phyloP scores from a whole-genome alignment of 176 grass and related monocot species.

The Themeda triandra region DNA sequence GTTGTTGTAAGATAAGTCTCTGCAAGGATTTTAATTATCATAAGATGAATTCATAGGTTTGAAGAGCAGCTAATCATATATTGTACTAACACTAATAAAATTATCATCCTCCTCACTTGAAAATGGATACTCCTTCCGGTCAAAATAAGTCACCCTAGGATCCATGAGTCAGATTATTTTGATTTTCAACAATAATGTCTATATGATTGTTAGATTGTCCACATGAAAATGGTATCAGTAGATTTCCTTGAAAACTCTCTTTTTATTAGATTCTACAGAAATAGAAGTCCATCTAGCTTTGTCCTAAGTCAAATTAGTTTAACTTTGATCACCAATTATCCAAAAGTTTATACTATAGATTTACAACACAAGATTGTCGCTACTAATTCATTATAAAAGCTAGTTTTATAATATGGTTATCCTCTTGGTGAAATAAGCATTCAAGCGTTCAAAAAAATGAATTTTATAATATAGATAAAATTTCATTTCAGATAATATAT shows the following conservation, averaged over 20 bases:
- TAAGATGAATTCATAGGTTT: conserved; percentile 21
- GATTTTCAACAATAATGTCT: background rate
- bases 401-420: background rate
- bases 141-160: background rate
- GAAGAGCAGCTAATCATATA: background rate
- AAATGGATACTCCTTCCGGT: background rate
- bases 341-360: background rate
- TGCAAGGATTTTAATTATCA: conserved; percentile 32
- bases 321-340: background rate
- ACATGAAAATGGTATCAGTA: background rate
- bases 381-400: background rate
- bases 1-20: conserved; percentile 91
- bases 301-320: background rate
- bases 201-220: background rate
- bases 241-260: background rate
- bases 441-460: too few species aligned
- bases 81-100: background rate
- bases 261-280: background rate
- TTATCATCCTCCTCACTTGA: background rate
- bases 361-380: background rate
- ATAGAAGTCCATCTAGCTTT: background rate
- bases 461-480: background rate
- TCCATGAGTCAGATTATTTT: background rate
- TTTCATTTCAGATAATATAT: background rate
- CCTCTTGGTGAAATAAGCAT: background rate